Base-by-base conservation (phyloP, 2,329 filamentous ascomycete genomes). In the Beauveria pseudobassiana region DNA sequence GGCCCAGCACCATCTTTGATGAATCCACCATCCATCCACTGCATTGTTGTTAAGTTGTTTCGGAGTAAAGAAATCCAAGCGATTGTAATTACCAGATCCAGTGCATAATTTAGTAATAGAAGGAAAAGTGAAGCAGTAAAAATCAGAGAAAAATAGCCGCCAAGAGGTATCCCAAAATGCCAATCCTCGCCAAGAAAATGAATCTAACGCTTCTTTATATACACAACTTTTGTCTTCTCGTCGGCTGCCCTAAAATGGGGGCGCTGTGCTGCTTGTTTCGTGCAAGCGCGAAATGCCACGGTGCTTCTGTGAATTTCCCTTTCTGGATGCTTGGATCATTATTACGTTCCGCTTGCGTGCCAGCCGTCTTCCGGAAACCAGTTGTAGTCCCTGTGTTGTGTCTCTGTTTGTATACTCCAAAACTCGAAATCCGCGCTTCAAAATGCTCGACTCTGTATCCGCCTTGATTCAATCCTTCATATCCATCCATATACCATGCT, bases 361-460 rank as follows among this genome's bases (percentile, higher is more conserved):
- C 57, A 59, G 57, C 48, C 57, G 57, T 59, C 57, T 59, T 20
- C 45, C 57, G 57, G 57, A 59, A 59, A 59, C 34, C 56, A 26
- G 45, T 59, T 42, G 56, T 59, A 20, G 56, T 59, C 20, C 6
- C 50, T 28, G 10, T 46, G 54, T 57, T 57, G 43, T 30, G 54
- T 57, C n/a, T 30, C 18, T 48, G 18, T 48, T 34, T 50, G 22
- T 59, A 50, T 59, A 50, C 53, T 59, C 26, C 46, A 16, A 50
- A 58, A 40, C 16, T 45, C 55, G 40, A 49, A 40, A 59, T 50
- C 56, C 34, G 42, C 56, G 56, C 56, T 59, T 40, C 45, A 50
- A 49, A 58, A 58, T 50, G 45, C 55, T 50, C 55, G 30, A 58
- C 55, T 58, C 42, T 59, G 56, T 59, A 50, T 22, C 26, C 42